Base-by-base conservation (phyloP, 495 filamentous ascomycete species). In the Xylona heveae region DNA sequence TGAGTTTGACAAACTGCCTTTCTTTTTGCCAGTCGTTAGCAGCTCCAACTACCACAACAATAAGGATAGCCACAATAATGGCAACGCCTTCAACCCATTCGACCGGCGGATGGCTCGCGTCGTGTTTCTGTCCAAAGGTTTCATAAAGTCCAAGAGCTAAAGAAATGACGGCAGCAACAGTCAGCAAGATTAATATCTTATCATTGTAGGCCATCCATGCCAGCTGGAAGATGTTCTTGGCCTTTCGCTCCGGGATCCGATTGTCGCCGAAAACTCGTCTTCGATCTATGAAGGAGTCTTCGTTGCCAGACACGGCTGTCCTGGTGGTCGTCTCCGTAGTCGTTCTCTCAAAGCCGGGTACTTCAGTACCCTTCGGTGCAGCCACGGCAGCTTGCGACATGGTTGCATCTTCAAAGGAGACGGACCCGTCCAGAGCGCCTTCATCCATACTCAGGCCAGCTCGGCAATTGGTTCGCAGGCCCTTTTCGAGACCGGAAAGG, bases 201-300 rank as follows among this genome's bases (percentile, higher is more conserved):
- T 90, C 80, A 30, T 81, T 77, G 42, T 76, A 79, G 2, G 78
- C 77, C 43, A 78, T 73, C 78, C 78, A 88, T 24, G 78, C 74
- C 13, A 84, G 52, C 42, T 67, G 54, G 40, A 73, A 68, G 30
- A 88, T 70, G 18, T 60, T 66, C 42, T 81, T 83, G 6, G 70
- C 47, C 44, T 78, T 81, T 38, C 65, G 66, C 38, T 68, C 68
- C 0, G 80, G 80, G 7, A 90, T 51, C 3, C 61, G 50, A 38
- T 88, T 90, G 33, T 59, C 62, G 22, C 62, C 66, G 44, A 67
- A 88, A 19, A 83, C 58, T 3, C 79, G 66, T 34, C 53, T 65
- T 10, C 79, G 63, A 39, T 88, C 79, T 4, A 39, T 35, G 42
- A 62, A 78, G 6, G 48, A 39, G 24, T 62, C 49, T 12, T 54